A percentile compares a stretch with the other conserved stretches of the same genome.
These are phyloP conservation scores for Brassica incana DNA, from an alignment of 345 rosid species.

Conservation along the genomic window DNA sequence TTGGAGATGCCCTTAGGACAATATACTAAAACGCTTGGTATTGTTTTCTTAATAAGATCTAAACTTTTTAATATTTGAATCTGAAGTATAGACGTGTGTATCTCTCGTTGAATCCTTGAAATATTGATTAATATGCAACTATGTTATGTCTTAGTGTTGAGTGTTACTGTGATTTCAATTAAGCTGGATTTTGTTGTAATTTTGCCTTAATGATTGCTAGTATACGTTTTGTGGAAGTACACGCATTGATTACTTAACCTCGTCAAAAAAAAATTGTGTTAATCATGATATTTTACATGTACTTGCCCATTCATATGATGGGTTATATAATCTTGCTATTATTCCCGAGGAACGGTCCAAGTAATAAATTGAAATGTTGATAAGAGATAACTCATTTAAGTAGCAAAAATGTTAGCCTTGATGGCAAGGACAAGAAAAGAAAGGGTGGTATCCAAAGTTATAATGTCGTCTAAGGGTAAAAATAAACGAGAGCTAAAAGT, in stretches of 20 bases:
- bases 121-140: not conserved
- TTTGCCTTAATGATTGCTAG: not conserved
- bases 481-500: not conserved
- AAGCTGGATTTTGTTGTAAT: not conserved
- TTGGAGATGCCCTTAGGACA: too few species aligned
- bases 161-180: not conserved
- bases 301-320: not conserved
- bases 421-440: not conserved
- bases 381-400: not conserved
- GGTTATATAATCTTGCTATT: not conserved
- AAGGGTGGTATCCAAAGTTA: slow-evolving; percentile 7
- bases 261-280: not conserved
- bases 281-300: not conserved
- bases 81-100: not conserved
- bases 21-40: too few species aligned
- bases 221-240: not conserved
- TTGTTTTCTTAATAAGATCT: not conserved
- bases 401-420: not conserved
- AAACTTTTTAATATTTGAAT: not conserved
- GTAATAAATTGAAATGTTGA: not conserved
- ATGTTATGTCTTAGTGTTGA: not conserved
- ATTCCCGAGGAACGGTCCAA: not conserved
- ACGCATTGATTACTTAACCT: not conserved
- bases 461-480: not conserved
- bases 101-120: not conserved